phyloP scores from a whole-genome alignment of 73 alveolate genomes.

The Durusdinium trenchii region DNA sequence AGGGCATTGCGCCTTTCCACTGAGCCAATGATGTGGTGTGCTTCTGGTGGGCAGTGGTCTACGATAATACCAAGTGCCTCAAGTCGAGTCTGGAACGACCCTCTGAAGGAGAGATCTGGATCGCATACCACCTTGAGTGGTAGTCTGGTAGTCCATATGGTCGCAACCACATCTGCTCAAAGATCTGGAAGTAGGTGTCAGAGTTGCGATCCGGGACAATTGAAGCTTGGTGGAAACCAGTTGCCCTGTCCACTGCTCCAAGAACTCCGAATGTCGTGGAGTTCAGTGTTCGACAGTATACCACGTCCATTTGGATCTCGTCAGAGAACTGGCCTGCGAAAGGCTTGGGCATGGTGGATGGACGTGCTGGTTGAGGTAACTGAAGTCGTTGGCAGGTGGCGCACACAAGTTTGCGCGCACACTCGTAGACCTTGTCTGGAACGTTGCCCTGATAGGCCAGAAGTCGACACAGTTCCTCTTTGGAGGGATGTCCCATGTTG shows the following conservation, averaged over 20 bases:
- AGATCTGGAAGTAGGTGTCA: not conserved
- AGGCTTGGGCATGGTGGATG: not conserved
- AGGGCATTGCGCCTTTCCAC: not conserved
- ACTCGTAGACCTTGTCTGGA: slow-evolving; percentile 5
- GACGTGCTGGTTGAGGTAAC: slow-evolving; percentile 34
- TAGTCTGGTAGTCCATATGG: too few relatives aligned
- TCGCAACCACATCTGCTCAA: slow-evolving; percentile 3
- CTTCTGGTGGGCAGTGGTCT: not conserved
- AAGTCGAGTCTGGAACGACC: too few relatives aligned
- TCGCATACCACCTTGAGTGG: too few relatives aligned
- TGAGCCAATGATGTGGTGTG: not conserved
- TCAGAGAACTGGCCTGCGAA: not conserved
- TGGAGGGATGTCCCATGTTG: slow-evolving; percentile 44
- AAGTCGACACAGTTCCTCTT: not conserved
- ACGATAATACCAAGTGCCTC: not conserved
- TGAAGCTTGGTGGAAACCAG: slow-evolving; percentile 5
- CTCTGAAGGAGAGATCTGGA: too few relatives aligned
- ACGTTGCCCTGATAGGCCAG: not conserved
- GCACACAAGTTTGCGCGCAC: slow-evolving; percentile 40
- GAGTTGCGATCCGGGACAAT: not conserved
- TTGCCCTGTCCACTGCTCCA: not conserved
- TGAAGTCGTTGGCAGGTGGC: slow-evolving; percentile 20
- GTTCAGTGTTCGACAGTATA: not conserved
- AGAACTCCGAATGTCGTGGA: not conserved
- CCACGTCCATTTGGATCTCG: not conserved